A percentile compares a stretch with the other conserved stretches of the same genome.
These are phyloP conservation scores for Paxillus involutus DNA, from an alignment of 768 basidiomycete species.

Conservation along the genomic window DNA sequence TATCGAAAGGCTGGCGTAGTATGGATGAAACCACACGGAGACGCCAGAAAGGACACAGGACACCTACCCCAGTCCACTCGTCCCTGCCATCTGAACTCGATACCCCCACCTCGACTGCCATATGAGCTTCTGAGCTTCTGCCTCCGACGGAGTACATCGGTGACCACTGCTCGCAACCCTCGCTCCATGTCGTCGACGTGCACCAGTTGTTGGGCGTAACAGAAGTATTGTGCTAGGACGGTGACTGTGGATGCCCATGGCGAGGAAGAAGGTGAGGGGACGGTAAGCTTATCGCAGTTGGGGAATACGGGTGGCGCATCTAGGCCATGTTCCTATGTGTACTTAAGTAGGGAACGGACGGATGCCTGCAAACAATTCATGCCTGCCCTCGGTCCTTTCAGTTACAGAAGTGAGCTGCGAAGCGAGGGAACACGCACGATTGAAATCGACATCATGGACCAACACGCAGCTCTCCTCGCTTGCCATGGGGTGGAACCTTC, in stretches of 20 bases:
- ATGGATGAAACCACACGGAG: no score
- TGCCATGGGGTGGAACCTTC: conserved; percentile 76
- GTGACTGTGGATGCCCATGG: conserved; percentile 52
- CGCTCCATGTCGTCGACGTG: no score
- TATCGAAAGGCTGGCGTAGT: no score
- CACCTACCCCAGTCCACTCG: conserved; percentile 73
- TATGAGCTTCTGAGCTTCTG: conserved; percentile 55
- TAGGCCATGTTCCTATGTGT: conserved; percentile 59
- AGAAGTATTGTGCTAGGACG: conserved; percentile 74
- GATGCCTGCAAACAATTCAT: conserved; percentile 65
- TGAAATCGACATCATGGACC: conserved; percentile 71
- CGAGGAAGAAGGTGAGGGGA: conserved; percentile 40
- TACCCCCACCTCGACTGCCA: conserved; percentile 60
- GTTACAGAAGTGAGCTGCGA: background rate
- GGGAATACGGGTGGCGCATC: conserved; percentile 68
- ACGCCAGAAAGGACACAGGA: no score
- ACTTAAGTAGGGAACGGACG: background rate
- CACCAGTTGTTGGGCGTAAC: conserved; percentile 48
- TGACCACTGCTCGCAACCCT: no score
- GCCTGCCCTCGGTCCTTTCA: conserved; percentile 39
- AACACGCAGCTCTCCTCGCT: conserved; percentile 78
- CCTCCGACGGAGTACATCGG: no score
- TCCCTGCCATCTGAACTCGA: conserved; percentile 83
- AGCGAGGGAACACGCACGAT: conserved; percentile 44
- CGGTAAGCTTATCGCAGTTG: no score